Conservation (phyloP, 768 basidiomycete species). For the Tulasnella sp. region DNA sequence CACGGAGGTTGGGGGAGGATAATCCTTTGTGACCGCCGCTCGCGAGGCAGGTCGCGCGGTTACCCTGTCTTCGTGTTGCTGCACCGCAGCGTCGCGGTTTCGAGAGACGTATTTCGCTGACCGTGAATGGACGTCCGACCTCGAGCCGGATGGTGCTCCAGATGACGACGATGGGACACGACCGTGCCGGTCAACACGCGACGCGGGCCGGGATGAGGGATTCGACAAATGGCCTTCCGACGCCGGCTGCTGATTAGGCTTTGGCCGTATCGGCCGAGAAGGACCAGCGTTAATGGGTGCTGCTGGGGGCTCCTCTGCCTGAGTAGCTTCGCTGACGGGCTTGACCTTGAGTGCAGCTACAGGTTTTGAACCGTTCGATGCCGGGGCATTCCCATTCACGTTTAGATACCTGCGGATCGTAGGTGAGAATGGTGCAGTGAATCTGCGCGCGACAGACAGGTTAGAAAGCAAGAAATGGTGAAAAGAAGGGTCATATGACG, state of each 20-base stretch:
- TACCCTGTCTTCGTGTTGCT: neutral
- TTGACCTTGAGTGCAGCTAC: slow-evolving; percentile 21
- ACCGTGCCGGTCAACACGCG: neutral
- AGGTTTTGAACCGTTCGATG: neutral
- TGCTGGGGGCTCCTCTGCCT: neutral
- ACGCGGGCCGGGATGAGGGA: neutral
- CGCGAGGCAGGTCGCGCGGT: neutral
- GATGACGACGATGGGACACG: neutral
- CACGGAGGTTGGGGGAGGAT: neutral
- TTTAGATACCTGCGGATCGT: slow-evolving; percentile 73
- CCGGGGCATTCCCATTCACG: slow-evolving; percentile 37
- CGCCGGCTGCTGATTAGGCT: neutral
- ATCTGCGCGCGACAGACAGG: slow-evolving; percentile 46
- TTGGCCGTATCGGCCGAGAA: slow-evolving; percentile 8
- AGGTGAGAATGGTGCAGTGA: slow-evolving; percentile 68
- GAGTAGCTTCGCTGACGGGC: neutral
- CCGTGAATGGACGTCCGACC: neutral
- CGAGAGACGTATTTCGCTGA: neutral
- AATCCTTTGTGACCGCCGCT: neutral
- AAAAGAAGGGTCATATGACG: slow-evolving; percentile 31
- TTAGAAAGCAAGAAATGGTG: neutral
- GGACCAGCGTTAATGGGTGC: slow-evolving; percentile 1
- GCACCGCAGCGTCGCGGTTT: neutral
- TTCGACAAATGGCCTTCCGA: neutral
- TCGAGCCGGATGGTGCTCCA: neutral